Conservation (phyloP, 148 eudicot genomes). For the Rhododendron ovatum region DNA sequence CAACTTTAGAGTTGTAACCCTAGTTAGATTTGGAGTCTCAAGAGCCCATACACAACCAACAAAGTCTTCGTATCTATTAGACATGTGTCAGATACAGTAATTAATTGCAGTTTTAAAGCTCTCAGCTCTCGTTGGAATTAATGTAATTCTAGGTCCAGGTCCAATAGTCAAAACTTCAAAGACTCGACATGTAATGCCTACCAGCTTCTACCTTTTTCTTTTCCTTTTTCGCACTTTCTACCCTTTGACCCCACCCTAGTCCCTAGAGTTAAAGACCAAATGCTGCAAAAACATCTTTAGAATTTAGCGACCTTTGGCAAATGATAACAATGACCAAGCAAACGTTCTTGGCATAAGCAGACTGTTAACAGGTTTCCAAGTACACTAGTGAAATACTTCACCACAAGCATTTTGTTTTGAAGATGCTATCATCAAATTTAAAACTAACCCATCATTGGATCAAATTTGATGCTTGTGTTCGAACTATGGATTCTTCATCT, state of each 20-base stretch:
- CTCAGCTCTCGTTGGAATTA: neutral
- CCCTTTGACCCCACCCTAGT: neutral
- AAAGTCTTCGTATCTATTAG: neutral
- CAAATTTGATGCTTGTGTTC: conserved; percentile 40
- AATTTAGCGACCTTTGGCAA: neutral
- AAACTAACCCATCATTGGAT: conserved; percentile 59
- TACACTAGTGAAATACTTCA: neutral
- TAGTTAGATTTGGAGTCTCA: neutral
- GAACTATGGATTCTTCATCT: conserved; percentile 52
- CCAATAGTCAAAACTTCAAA: neutral
- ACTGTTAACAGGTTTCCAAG: neutral
- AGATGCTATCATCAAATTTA: neutral
- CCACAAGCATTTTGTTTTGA: neutral
- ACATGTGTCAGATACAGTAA: neutral
- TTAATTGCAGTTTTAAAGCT: neutral
- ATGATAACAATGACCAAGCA: neutral
- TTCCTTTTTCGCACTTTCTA: neutral
- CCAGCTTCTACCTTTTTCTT: too few relatives aligned
- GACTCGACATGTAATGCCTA: neutral
- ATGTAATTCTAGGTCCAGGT: neutral
- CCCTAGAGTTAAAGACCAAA: neutral
- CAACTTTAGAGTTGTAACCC: neutral
- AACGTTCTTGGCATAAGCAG: neutral
- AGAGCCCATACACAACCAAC: neutral
- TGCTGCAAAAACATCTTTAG: too few relatives aligned